Base-by-base conservation (phyloP, 495 filamentous ascomycete species). In the Achaetomiella virescens region DNA sequence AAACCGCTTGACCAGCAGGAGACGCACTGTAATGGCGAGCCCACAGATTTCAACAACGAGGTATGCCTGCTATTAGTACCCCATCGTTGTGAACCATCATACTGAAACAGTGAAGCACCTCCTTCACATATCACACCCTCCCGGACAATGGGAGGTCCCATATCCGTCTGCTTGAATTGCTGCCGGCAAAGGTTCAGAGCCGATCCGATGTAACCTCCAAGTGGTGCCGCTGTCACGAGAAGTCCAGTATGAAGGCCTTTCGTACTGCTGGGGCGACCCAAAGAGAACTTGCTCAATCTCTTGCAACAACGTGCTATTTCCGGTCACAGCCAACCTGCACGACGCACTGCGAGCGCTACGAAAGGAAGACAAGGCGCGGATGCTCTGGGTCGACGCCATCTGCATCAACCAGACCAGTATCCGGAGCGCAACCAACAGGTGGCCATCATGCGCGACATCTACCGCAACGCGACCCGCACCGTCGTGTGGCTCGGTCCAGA, bases 401-500 rank as follows among this genome's bases (percentile, higher is more conserved):
- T 62, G 64, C 53, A 68, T 68, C 52, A 64, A 68, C 50, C 66
- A 66, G 46, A 22, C 58, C 21, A 57, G 62, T 22, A 62, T 62
- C 35, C 35, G 17, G 61, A 69, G 57, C 59, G 61, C 9, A 56
- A 54, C n/a, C 48, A 61, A 27, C 64, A 66, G 57, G 66, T 69
- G 2, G 54, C 54, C 46, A 57, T 61, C 36, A 61, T 61, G 59
- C 43, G 54, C 7, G 20, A 48, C 22, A 61, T 61, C 40, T 61
- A 61, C 54, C 17, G 11, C 2, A 17, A n/a, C 17, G 48, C 59
- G 14, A 27, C 50, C 25, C 47, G 54, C 6, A 54, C 57, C 17
- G 48, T 61, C 4, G 59, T 61, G 5, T 61, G 59, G 48, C 48
- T 61, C 14, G 59, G 59, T 9, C 27, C 27, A 31, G 9, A 31